A percentile compares a stretch with the other conserved stretches of the same genome.
phyloP scores from a whole-genome alignment of 1,284 basidiomycete species.

The Tranzscheliella williamsii region DNA sequence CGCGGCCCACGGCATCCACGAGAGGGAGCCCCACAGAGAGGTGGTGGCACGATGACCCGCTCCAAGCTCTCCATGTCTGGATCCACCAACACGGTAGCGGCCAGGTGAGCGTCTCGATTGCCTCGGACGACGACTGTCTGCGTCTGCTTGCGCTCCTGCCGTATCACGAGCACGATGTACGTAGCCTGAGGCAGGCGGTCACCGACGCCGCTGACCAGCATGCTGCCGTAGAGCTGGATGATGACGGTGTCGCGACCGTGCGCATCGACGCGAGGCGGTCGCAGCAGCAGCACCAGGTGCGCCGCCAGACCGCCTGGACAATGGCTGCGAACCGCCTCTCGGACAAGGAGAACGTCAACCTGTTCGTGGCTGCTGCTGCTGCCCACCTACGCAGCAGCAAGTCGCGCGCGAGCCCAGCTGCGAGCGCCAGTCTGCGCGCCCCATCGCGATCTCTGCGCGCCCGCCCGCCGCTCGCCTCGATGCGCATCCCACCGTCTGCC shows the following conservation, averaged over 20 bases:
- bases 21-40: neutral
- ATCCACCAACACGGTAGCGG: conserved; percentile 13
- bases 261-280: neutral
- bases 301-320: too few relatives aligned
- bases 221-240: neutral
- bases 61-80: conserved; percentile 31
- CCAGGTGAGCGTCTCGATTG: conserved; percentile 21
- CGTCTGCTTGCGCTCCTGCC: conserved; percentile 15
- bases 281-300: neutral
- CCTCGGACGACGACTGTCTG: conserved; percentile 37
- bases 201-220: neutral
- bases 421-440: too few relatives aligned
- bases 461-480: too few relatives aligned
- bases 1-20: neutral
- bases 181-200: neutral
- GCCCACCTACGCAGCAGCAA: too few relatives aligned
- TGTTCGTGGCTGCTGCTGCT: neutral
- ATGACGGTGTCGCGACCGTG: neutral
- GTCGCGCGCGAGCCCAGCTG: too few relatives aligned
- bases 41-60: conserved; percentile 23
- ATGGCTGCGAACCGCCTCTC: too few relatives aligned
- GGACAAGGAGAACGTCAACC: neutral
- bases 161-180: neutral
- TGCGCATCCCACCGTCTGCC: too few relatives aligned
- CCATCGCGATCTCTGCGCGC: too few relatives aligned